Percentiles rank a stretch among this genome's conserved stretches.
Evolutionary conservation across 73 alveolate species (phyloP).

Genomic region (Tetrahymena borealis): DNA sequence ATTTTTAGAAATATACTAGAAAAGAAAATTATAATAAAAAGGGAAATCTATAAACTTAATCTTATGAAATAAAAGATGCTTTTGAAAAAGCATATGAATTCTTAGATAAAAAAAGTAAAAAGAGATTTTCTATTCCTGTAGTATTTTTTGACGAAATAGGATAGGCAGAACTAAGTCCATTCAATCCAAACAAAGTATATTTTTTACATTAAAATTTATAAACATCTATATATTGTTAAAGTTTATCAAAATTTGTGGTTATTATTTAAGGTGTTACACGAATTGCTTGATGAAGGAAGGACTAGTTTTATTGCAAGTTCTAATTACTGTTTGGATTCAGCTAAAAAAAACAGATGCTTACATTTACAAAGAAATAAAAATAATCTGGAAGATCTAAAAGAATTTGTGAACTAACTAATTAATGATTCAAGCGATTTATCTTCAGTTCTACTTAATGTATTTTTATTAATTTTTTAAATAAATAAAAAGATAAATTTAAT

Average conservation of each 20-base stretch:
- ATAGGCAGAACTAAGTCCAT: constrained; percentile 5
- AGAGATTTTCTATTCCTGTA: background rate
- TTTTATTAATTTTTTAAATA: no score
- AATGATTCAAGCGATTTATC: no score
- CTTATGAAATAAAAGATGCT: constrained; percentile 5
- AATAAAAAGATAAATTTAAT: background rate
- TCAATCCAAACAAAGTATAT: constrained; percentile 14
- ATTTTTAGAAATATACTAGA: constrained; percentile 9
- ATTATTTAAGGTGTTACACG: background rate
- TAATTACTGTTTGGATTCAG: constrained; percentile 53
- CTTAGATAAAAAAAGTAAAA: background rate
- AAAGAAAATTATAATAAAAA: background rate
- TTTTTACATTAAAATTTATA: background rate
- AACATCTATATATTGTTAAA: background rate
- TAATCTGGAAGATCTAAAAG: constrained; percentile 45
- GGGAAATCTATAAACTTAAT: background rate
- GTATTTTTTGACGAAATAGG: constrained; percentile 30
- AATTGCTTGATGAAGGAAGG: constrained; percentile 14
- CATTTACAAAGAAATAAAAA: constrained; percentile 56
- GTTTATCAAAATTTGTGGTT: no score
- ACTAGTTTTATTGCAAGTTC: constrained; percentile 39
- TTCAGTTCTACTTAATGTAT: no score
- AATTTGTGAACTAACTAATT: background rate
- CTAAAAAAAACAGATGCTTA: constrained; percentile 62
- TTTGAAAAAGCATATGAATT: constrained; percentile 4